Percentiles rank a stretch among this genome's conserved stretches.
phyloP scores from a whole-genome alignment of 331 rosid species.

The Saraca asoca region DNA sequence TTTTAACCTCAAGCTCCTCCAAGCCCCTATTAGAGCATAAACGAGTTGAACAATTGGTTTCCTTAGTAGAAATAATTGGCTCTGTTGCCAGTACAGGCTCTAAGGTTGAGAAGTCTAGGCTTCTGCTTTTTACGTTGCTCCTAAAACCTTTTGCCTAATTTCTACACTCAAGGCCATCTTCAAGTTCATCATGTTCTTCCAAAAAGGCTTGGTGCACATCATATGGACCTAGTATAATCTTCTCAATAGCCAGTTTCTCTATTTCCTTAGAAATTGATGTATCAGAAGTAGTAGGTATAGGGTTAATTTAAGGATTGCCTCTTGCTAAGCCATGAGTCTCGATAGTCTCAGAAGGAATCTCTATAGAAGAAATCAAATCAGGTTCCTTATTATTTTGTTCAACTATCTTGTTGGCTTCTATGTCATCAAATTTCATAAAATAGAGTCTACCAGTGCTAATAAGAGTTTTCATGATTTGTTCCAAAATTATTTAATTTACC shows the following conservation, averaged over 20 bases:
- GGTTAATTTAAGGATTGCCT: constrained; percentile 33
- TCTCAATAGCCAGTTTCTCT: constrained; percentile 72
- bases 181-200: constrained; percentile 79
- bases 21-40: constrained; percentile 46
- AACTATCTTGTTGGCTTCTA: constrained; percentile 42
- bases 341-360: constrained; percentile 47
- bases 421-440: constrained; percentile 45
- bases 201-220: constrained; percentile 52
- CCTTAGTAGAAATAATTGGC: constrained; percentile 39
- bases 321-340: constrained; percentile 44
- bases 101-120: constrained; percentile 41
- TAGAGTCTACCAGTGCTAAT: constrained; percentile 47
- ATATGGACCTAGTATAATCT: constrained; percentile 61
- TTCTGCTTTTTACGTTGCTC: constrained; percentile 35
- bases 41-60: constrained; percentile 40
- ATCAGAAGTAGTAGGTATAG: constrained; percentile 34
- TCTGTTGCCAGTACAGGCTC: constrained; percentile 38
- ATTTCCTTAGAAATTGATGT: constrained; percentile 58
- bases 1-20: constrained; percentile 93
- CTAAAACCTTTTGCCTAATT: constrained; percentile 52
- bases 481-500: constrained; percentile 45
- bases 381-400: constrained; percentile 40
- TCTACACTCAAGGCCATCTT: constrained; percentile 48
- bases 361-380: constrained; percentile 38
- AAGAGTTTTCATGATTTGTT: constrained; percentile 45